Conservation (phyloP, 345 rosid species). For the Syzygium jambos region DNA sequence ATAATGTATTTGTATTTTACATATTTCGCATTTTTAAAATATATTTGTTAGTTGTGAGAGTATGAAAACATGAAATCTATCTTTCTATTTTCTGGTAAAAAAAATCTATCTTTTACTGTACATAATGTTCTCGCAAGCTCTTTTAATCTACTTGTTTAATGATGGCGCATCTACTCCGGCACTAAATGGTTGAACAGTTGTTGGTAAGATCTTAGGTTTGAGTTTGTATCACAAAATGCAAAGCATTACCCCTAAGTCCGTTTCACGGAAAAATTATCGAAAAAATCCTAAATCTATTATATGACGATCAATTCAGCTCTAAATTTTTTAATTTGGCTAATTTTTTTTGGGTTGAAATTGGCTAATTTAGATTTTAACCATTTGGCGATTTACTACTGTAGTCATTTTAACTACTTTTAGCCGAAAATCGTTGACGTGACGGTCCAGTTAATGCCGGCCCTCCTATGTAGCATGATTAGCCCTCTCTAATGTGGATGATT, state of each 20-base stretch:
- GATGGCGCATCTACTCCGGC: neutral
- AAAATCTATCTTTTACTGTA: neutral
- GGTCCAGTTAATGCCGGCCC: neutral
- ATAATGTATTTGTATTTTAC: neutral
- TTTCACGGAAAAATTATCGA: neutral
- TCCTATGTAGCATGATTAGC: neutral
- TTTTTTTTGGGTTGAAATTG: neutral
- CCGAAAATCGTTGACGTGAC: neutral
- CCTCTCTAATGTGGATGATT: rapidly evolving
- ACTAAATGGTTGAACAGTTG: neutral
- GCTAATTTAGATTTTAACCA: no score
- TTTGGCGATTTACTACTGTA: no score
- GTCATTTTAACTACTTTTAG: neutral
- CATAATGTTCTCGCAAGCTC: neutral
- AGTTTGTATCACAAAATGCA: neutral
- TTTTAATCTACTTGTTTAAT: neutral
- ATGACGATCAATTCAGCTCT: neutral
- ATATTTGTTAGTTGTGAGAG: neutral
- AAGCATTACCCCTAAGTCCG: neutral
- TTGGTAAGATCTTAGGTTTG: neutral
- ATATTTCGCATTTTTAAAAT: neutral
- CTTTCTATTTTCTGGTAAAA: neutral
- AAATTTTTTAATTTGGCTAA: neutral
- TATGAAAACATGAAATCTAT: neutral
- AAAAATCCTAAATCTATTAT: neutral